Evolutionary conservation across 768 basidiomycete species (phyloP).

Genomic region (Hypholoma fasciculare): DNA sequence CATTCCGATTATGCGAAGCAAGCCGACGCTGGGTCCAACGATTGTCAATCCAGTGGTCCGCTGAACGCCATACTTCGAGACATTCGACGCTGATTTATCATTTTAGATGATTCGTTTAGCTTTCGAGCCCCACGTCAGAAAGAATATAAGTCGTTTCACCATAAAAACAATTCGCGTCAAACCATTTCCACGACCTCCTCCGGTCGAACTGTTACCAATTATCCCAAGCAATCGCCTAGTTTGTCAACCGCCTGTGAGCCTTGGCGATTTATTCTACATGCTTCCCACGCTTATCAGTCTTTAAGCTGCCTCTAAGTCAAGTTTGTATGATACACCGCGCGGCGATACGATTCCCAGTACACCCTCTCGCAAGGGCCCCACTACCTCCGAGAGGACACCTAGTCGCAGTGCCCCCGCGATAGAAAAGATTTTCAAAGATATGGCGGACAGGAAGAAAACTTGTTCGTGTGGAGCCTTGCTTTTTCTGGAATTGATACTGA

Average conservation of each 20-base stretch:
- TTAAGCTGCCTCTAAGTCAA: not conserved
- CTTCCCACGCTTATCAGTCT: not conserved
- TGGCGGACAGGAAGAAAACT: not conserved
- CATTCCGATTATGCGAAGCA: constrained; percentile 7
- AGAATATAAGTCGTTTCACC: too few relatives aligned
- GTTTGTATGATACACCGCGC: not conserved
- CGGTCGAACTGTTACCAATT: too few relatives aligned
- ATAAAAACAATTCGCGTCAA: too few relatives aligned
- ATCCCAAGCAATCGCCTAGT: too few relatives aligned
- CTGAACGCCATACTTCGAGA: not conserved
- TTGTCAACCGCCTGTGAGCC: too few relatives aligned
- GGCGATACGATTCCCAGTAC: not conserved
- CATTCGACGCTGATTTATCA: not conserved
- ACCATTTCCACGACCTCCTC: too few relatives aligned
- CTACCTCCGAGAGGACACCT: not conserved
- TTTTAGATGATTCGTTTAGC: not conserved
- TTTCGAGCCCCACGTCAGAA: not conserved
- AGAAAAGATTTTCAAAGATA: constrained; percentile 2
- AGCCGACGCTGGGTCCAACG: not conserved
- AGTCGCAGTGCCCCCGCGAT: constrained; percentile 1
- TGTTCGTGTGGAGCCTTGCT: not conserved
- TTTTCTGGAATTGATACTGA: not conserved
- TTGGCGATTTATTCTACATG: not conserved
- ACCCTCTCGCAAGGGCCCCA: not conserved
- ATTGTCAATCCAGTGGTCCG: not conserved